These are phyloP conservation scores for Gnomoniopsis sp. DNA, from an alignment of 2,329 filamentous ascomycete species.

Conservation along the genomic window DNA sequence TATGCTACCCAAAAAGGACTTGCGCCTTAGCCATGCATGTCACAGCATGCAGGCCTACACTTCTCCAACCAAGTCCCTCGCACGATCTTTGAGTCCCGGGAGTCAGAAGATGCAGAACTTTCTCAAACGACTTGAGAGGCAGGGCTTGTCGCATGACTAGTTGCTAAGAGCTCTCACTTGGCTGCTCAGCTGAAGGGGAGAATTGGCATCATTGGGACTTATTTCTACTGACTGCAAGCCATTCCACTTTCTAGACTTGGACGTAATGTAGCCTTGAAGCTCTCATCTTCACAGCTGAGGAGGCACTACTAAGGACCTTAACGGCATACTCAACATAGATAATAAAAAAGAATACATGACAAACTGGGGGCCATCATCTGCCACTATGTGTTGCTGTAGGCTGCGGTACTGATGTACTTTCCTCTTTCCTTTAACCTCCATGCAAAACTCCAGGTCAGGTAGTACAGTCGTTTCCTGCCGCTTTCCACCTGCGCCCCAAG, in stretches of 20 bases:
- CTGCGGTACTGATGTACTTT: no score
- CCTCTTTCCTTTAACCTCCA: no score
- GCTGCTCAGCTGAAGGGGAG: neutral
- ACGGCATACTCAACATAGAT: constrained; percentile 10
- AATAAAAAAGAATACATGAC: neutral
- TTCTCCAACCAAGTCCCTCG: neutral
- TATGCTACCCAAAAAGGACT: neutral
- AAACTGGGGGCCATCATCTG: neutral
- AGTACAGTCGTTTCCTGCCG: no score
- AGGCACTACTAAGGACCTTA: neutral
- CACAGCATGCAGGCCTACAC: neutral
- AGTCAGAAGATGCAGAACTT: constrained; percentile 18
- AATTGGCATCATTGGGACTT: neutral
- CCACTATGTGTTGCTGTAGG: neutral
- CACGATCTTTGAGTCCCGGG: constrained; percentile 13
- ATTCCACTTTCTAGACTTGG: constrained; percentile 7
- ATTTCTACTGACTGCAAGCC: neutral
- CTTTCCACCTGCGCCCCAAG: no score
- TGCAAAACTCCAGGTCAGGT: no score
- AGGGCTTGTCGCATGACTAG: constrained; percentile 18
- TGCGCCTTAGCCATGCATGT: neutral
- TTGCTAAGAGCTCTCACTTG: neutral
- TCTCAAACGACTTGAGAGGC: constrained; percentile 13
- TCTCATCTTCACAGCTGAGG: constrained; percentile 14
- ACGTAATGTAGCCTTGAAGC: constrained; percentile 4